Evolutionary conservation across 768 basidiomycete genomes (phyloP).

Genomic region (Termitomyces sp.): DNA sequence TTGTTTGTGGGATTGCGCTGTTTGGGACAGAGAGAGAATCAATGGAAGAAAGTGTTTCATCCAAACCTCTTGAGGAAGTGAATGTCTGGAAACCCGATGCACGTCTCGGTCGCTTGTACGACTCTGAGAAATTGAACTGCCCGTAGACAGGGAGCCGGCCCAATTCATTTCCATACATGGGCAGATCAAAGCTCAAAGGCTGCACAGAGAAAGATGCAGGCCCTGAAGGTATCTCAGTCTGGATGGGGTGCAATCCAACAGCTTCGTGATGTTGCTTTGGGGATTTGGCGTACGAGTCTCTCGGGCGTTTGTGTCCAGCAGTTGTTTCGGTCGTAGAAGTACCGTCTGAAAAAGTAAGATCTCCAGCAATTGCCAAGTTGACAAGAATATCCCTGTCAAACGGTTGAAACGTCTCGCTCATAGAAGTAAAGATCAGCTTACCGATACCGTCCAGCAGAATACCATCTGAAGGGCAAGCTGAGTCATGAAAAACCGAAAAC

Average conservation of each 20-base stretch:
- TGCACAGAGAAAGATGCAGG: constrained; percentile 11
- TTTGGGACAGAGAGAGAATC: background rate
- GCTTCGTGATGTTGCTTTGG: constrained; percentile 17
- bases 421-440: constrained; percentile 15
- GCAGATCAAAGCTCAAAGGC: constrained; percentile 34
- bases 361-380: constrained; percentile 34
- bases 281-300: constrained; percentile 7
- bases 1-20: background rate
- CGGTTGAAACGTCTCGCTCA: background rate
- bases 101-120: constrained; percentile 14
- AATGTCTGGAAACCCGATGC: background rate
- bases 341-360: constrained; percentile 22
- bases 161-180: constrained; percentile 56
- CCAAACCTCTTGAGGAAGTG: background rate
- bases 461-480: constrained; percentile 30
- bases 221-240: constrained; percentile 13
- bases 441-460: constrained; percentile 38
- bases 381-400: constrained; percentile 31
- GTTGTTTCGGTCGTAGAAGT: constrained; percentile 1
- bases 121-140: constrained; percentile 35
- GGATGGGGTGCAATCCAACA: constrained; percentile 28
- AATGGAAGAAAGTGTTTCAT: background rate
- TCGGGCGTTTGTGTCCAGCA: constrained; percentile 16
- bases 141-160: constrained; percentile 51
- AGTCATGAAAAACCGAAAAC: background rate